A percentile compares a stretch with the other conserved stretches of the same genome.
These are phyloP conservation scores for Diaporthe citriasiana DNA, from an alignment of 2,329 filamentous ascomycete genomes.

Conservation along the genomic window DNA sequence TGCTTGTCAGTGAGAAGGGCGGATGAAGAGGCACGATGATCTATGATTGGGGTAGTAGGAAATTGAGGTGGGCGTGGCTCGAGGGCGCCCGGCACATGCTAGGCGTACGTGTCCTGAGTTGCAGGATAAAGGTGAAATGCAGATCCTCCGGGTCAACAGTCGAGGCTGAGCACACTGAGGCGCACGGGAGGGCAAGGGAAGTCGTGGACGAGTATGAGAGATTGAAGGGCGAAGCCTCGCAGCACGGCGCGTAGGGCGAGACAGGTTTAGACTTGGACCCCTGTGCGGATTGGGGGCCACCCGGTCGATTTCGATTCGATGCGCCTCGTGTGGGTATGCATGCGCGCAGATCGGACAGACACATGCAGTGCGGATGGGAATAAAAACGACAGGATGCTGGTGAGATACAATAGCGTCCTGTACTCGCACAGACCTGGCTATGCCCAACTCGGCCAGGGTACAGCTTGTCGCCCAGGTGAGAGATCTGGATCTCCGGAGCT, in stretches of 20 bases:
- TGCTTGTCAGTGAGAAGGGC: neutral
- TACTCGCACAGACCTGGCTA: slow-evolving; percentile 32
- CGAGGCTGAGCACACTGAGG: slow-evolving; percentile 21
- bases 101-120: slow-evolving; percentile 17
- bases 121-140: slow-evolving; percentile 20
- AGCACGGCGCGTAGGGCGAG: slow-evolving; percentile 25
- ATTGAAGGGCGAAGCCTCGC: slow-evolving; percentile 19
- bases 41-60: neutral
- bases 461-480: neutral
- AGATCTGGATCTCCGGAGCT: neutral
- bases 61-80: slow-evolving; percentile 6
- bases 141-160: neutral
- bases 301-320: slow-evolving; percentile 21
- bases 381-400: slow-evolving; percentile 23
- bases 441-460: slow-evolving; percentile 31
- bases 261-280: slow-evolving; percentile 23
- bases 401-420: slow-evolving; percentile 34
- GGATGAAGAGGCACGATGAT: neutral
- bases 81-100: slow-evolving; percentile 20
- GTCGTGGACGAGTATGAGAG: slow-evolving; percentile 4
- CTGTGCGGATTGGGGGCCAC: slow-evolving; percentile 25
- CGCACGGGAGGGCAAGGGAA: slow-evolving; percentile 7
- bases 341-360: slow-evolving; percentile 29
- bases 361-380: slow-evolving; percentile 37
- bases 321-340: slow-evolving; percentile 32